phyloP scores from a whole-genome alignment of 2,329 filamentous ascomycete genomes.

The Cordyceps tenuipes region DNA sequence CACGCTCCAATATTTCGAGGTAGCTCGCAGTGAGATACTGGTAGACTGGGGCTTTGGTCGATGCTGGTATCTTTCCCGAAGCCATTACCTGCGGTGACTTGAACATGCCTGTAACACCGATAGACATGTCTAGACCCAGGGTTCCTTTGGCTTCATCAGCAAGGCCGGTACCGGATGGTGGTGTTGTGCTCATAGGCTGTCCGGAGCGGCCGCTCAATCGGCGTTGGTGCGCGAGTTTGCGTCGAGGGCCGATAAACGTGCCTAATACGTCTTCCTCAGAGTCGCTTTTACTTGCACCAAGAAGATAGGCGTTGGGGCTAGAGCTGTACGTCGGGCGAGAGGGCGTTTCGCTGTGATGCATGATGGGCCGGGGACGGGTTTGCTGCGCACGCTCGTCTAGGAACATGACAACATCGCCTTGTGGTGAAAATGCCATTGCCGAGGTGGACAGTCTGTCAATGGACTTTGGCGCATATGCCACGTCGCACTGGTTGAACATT shows the following conservation, averaged over 20 bases:
- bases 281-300: constrained; percentile 53
- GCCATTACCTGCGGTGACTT: constrained; percentile 56
- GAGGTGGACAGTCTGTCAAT: constrained; percentile 56
- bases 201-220: constrained; percentile 35
- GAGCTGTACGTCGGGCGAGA: constrained; percentile 38
- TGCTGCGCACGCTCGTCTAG: constrained; percentile 48
- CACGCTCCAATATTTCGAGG: constrained; percentile 42
- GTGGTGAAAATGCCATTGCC: constrained; percentile 50
- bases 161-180: constrained; percentile 27
- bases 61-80: constrained; percentile 47
- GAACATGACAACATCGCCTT: constrained; percentile 52
- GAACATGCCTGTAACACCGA: constrained; percentile 49
- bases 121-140: constrained; percentile 48
- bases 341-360: constrained; percentile 25
- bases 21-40: constrained; percentile 49
- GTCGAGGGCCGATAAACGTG: constrained; percentile 47
- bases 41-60: constrained; percentile 42
- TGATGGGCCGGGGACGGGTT: constrained; percentile 32
- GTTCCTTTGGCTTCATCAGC: constrained; percentile 30
- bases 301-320: constrained; percentile 39
- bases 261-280: constrained; percentile 57
- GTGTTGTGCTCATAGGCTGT: constrained; percentile 44
- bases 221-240: constrained; percentile 32
- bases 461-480: constrained; percentile 54
- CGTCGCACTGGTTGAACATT: constrained; percentile 55